phyloP scores from a whole-genome alignment of 495 filamentous ascomycete genomes.

The Aspergillus mulundensis region DNA sequence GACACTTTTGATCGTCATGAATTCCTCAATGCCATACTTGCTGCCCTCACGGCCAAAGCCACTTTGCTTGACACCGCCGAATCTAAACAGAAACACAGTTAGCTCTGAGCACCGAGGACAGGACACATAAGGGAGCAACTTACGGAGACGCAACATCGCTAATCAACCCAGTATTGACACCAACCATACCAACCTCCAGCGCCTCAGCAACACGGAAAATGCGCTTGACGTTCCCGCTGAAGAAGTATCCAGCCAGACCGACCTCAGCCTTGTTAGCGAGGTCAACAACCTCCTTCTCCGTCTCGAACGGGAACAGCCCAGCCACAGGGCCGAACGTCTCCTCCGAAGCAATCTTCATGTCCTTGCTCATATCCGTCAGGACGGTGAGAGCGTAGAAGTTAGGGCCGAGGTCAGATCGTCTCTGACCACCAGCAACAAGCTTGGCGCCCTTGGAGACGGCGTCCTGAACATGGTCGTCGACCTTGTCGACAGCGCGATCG shows the following conservation, averaged over 20 bases:
- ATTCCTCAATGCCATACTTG: conserved; percentile 88
- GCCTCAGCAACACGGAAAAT: conserved; percentile 76
- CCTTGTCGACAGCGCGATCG: conserved; percentile 68
- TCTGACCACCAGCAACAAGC: conserved; percentile 66
- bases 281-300: conserved; percentile 77
- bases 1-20: conserved; percentile 80
- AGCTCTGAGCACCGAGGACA: neutral
- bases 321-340: conserved; percentile 90
- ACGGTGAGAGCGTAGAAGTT: conserved; percentile 86
- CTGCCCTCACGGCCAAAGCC: conserved; percentile 92
- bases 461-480: conserved; percentile 72
- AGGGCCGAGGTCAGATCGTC: conserved; percentile 56
- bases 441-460: conserved; percentile 70
- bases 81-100: conserved; percentile 38
- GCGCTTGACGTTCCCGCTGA: conserved; percentile 66
- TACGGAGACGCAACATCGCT: conserved; percentile 73
- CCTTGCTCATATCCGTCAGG: conserved; percentile 70
- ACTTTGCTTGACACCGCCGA: conserved; percentile 90
- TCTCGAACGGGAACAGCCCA: conserved; percentile 76
- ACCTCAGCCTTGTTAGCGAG: conserved; percentile 74
- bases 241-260: conserved; percentile 85
- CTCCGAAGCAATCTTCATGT: conserved; percentile 73
- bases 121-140: conserved; percentile 16
- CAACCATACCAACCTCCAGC: conserved; percentile 88
- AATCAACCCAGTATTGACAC: conserved; percentile 78